Evolutionary conservation across 371 early-diverging fungal genomes (phyloP).

Genomic region (Chytridium lagenaria): DNA sequence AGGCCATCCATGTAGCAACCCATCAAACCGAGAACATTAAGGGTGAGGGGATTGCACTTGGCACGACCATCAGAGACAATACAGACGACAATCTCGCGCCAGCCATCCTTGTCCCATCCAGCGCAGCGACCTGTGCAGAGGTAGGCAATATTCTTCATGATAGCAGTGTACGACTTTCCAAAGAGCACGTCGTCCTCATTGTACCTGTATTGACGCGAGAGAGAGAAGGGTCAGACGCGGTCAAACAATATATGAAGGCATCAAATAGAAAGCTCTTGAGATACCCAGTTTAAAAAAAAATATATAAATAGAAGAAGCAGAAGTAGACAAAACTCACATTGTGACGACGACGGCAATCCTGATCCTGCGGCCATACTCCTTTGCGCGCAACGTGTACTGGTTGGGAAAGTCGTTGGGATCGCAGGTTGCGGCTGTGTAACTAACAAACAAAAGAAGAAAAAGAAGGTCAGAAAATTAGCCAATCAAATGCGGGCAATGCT

Average conservation of each 20-base stretch:
- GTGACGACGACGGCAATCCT: constrained; percentile 74
- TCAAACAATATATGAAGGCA: not conserved
- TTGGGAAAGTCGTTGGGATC: constrained; percentile 49
- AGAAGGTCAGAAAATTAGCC: constrained; percentile 22
- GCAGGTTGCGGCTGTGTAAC: constrained; percentile 54
- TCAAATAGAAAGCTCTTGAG: too few relatives aligned
- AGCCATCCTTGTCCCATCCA: constrained; percentile 82
- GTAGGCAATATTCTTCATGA: constrained; percentile 87
- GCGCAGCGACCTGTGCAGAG: constrained; percentile 77
- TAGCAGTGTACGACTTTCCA: constrained; percentile 76
- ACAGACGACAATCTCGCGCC: constrained; percentile 89
- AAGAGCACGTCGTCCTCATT: constrained; percentile 89
- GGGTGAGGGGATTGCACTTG: constrained; percentile 69
- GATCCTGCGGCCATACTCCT: constrained; percentile 54
- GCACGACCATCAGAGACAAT: constrained; percentile 75
- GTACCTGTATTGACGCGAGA: constrained; percentile 40
- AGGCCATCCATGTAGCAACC: constrained; percentile 72
- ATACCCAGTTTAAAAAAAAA: too few relatives aligned
- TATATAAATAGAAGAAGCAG: too few relatives aligned
- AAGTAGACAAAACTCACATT: constrained; percentile 57
- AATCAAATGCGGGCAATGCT: constrained; percentile 24
- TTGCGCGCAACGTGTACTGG: constrained; percentile 35
- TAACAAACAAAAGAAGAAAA: constrained; percentile 23
- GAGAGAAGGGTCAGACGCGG: not conserved
- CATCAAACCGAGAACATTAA: constrained; percentile 43